These are phyloP conservation scores for Ophiocordyceps camponoti-floridani DNA, from an alignment of 2,329 filamentous ascomycete genomes.

Conservation along the genomic window DNA sequence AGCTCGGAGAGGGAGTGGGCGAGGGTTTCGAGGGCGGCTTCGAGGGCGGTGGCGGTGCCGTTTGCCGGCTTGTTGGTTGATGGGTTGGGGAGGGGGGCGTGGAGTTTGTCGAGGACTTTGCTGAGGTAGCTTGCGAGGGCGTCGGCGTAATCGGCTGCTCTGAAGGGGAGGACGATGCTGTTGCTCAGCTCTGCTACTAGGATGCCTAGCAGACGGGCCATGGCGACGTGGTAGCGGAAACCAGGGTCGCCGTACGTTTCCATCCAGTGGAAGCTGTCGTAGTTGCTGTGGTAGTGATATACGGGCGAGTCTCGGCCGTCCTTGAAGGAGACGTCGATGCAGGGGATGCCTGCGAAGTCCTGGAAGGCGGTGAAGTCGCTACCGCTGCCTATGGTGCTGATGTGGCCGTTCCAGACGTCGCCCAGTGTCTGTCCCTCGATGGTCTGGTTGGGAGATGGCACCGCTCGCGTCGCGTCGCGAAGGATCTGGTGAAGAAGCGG, in stretches of 20 bases:
- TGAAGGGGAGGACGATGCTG: conserved; percentile 42
- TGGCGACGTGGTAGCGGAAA: conserved; percentile 47
- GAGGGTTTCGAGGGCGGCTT: conserved; percentile 18
- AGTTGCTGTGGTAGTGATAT: conserved; percentile 82
- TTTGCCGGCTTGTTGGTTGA: conserved; percentile 7
- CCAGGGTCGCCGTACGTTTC: conserved; percentile 54
- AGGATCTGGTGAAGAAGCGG: conserved; percentile 62
- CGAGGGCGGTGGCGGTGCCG: conserved; percentile 21
- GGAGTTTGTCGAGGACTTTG: conserved; percentile 30
- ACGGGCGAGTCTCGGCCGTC: conserved; percentile 27
- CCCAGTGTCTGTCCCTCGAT: conserved; percentile 51
- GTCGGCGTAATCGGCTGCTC: conserved; percentile 44
- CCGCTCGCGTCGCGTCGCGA: conserved; percentile 42
- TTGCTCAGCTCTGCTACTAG: conserved; percentile 43
- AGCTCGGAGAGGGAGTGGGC: conserved; percentile 19
- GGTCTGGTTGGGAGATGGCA: conserved; percentile 62
- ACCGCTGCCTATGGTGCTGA: conserved; percentile 51
- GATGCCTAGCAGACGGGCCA: conserved; percentile 47
- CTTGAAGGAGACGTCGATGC: conserved; percentile 44
- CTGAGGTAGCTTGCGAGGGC: conserved; percentile 34
- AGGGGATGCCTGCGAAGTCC: conserved; percentile 50
- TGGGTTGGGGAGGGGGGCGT: conserved; percentile 5
- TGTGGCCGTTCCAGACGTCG: conserved; percentile 46
- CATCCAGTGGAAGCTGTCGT: conserved; percentile 87
- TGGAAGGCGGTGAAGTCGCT: conserved; percentile 63